These are phyloP conservation scores for Geotrichum klebahnii DNA, from an alignment of 1,139 yeast species.

Conservation along the genomic window DNA sequence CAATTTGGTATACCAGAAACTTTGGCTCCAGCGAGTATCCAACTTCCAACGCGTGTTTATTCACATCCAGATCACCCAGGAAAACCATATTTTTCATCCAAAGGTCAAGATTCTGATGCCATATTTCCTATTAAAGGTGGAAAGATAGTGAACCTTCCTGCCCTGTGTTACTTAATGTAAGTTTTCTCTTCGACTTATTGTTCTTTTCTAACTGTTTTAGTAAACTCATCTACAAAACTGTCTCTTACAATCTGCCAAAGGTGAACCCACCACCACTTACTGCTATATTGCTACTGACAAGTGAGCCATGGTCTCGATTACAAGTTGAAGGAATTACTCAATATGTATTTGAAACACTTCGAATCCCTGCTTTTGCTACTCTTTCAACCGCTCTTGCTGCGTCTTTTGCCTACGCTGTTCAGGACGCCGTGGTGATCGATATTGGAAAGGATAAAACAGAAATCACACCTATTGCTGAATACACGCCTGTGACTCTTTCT, in stretches of 20 bases:
- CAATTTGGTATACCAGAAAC: conserved; percentile 80
- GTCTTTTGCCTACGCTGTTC: conserved; percentile 64
- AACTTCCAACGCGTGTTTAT: conserved; percentile 73
- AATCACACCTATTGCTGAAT: conserved; percentile 72
- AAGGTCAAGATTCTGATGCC: conserved; percentile 44
- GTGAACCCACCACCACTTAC: conserved; percentile 29
- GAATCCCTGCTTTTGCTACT: conserved; percentile 68
- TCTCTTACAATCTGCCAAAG: conserved; percentile 19
- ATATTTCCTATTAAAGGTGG: conserved; percentile 64
- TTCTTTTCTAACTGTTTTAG: conserved; percentile 18
- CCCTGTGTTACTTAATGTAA: conserved; percentile 65
- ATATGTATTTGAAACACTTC: conserved; percentile 68
- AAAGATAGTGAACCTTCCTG: conserved; percentile 60
- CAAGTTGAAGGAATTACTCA: conserved; percentile 68
- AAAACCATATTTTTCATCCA: conserved; percentile 41
- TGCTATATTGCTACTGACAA: conserved; percentile 60
- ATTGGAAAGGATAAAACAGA: conserved; percentile 74
- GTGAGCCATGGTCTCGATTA: conserved; percentile 63
- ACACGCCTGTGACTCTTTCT: conserved; percentile 56
- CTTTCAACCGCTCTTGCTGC: conserved; percentile 68
- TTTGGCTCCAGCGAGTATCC: conserved; percentile 68
- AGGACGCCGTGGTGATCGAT: conserved; percentile 68
- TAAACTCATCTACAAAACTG: conserved; percentile 48
- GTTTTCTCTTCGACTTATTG: conserved; percentile 1
- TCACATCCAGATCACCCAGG: conserved; percentile 43